Evolutionary conservation across 768 basidiomycete genomes (phyloP).

Genomic region (Multifurca ochricompacta): DNA sequence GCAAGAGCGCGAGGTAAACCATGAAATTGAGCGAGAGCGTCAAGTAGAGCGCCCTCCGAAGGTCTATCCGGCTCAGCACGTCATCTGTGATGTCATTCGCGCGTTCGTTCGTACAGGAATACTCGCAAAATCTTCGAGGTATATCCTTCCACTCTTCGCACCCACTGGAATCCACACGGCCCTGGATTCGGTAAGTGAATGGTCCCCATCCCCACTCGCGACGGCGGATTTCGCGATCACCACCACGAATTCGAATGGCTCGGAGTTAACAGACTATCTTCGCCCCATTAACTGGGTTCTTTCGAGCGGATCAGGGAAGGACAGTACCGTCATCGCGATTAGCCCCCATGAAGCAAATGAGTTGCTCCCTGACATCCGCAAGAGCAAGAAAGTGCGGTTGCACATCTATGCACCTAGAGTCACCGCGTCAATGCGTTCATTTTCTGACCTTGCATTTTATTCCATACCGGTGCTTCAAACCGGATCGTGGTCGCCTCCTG

Average conservation of each 20-base stretch:
- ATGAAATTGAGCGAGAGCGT: constrained; percentile 15
- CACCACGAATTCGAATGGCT: not conserved
- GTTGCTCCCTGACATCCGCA: constrained; percentile 12
- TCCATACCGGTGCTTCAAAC: not conserved
- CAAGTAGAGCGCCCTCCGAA: constrained; percentile 5
- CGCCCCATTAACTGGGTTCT: constrained; percentile 14
- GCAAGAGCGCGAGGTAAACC: constrained; percentile 17
- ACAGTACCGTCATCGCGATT: constrained; percentile 1
- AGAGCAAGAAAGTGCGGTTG: constrained; percentile 6
- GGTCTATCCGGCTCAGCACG: not conserved
- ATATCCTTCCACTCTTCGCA: not conserved
- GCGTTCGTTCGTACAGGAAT: constrained; percentile 3
- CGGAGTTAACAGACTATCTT: constrained; percentile 4
- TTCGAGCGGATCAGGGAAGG: constrained; percentile 10
- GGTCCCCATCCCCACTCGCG: constrained; percentile 11
- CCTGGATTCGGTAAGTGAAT: not conserved
- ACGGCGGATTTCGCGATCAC: constrained; percentile 11
- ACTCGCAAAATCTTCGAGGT: not conserved
- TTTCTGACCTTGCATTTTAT: constrained; percentile 7
- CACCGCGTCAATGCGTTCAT: constrained; percentile 3
- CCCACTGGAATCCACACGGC: not conserved
- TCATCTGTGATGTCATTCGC: not conserved
- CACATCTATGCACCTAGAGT: constrained; percentile 12
- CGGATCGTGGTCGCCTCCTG: not conserved
- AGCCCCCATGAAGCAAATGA: constrained; percentile 12